Base-by-base conservation (phyloP, 805 yeast species). In the Yamadazyma insecticola region DNA sequence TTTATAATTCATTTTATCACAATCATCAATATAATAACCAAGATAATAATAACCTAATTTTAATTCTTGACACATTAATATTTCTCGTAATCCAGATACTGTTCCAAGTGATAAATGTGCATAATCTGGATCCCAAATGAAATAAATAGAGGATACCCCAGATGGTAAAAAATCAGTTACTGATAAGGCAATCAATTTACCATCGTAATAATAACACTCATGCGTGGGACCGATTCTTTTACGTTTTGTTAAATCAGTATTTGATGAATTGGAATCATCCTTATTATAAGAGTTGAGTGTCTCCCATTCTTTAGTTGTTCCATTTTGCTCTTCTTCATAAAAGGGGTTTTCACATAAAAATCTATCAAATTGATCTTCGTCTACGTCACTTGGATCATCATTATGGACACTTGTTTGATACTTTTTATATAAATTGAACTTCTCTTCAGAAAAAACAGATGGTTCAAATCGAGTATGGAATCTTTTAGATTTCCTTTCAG, bases 61-160 rank as follows among this genome's bases (percentile, higher is more conserved):
- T 22, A 76, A 56, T 24, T 70, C 52, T 16, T 65, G 42, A 4
- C 78, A 60, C 51, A 84, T 48, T 2, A 73, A 64, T 22, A 85
- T 57, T 47, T 88, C 97, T 23, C 83, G 57, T 16, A 87, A 47
- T 0, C 85, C 90, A 38, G 88, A 78, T 2, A 88, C 51, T 16
- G 85, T 85, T 0, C 97, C 97, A 18, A 88, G 53, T 0, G 85
- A 80, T 43, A 78, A 58, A 30, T 74, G 67, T 4, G 79, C 77
- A 48, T 67, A 81, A 32, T 78, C 89, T 0, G 94, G 92, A 49
- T 87, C 89, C 84, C 92, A 86, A 9, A 88, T 76, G 50, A 89
- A 83, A 51, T 89, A 88, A 1, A 89, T 89, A 0, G 95, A 78
- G 0, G 96, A 86, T 0, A 89, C 53, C 0, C 85, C 81, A 16